Percentiles rank a stretch among this genome's conserved stretches.
These are phyloP conservation scores for Blumeriella jaapii DNA, from an alignment of 2,329 filamentous ascomycete species.

Conservation along the genomic window DNA sequence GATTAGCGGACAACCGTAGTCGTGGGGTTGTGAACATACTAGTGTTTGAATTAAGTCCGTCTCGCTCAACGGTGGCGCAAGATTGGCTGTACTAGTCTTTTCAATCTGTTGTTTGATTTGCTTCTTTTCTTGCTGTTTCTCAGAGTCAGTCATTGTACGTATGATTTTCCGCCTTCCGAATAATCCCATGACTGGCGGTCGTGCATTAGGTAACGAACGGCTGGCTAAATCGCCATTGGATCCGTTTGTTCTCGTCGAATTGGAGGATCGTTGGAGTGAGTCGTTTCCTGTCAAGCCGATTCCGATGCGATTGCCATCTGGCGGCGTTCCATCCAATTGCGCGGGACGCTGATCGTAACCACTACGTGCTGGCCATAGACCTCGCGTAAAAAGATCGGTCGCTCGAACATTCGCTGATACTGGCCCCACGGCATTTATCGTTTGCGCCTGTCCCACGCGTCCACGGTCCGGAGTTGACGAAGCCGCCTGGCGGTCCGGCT, in stretches of 20 bases:
- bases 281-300: neutral
- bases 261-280: neutral
- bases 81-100: constrained; percentile 34
- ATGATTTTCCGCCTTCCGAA: constrained; percentile 1
- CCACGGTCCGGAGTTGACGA: no score
- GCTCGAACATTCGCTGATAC: neutral
- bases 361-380: neutral
- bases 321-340: neutral
- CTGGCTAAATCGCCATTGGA: neutral
- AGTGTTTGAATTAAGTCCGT: constrained; percentile 71
- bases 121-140: constrained; percentile 21
- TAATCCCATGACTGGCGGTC: neutral
- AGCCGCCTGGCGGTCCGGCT: no score
- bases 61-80: constrained; percentile 55
- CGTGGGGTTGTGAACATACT: constrained; percentile 32
- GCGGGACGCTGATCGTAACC: neutral
- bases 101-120: constrained; percentile 38
- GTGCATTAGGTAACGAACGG: neutral
- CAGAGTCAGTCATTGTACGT: constrained; percentile 8
- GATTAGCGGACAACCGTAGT: neutral
- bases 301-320: neutral
- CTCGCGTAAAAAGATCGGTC: neutral
- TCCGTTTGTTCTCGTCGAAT: neutral
- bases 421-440: no score
- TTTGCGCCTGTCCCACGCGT: no score